Evolutionary conservation across 2,329 filamentous ascomycete species (phyloP), one percentile per base, ranked within the genome.

Genomic region (Incumbomyces delicatus): DNA sequence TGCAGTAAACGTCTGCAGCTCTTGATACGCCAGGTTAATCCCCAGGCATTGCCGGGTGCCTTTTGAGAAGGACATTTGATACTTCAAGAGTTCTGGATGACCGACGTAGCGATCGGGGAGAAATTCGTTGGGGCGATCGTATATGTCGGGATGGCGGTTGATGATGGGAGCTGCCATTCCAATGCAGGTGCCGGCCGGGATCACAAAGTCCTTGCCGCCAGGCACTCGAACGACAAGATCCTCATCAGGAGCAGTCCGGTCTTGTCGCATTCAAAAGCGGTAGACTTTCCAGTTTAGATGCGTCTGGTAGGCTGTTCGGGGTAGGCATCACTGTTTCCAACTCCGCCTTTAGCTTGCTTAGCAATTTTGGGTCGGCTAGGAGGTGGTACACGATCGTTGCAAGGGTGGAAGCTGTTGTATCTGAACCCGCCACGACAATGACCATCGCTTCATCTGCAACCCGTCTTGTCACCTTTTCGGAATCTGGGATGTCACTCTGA

Each of bases 11-110:
- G 67, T 56, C 33, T 64, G 59, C n/a, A 70, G 51, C 52, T 69
- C 67, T 0, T 65, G 63, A 27, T 63, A 58, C 1, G 66, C 66
- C 4, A 69, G 59, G 29, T 64, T 66, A 10, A 68, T 60, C 0
- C 69, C 69, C 11, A 72, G 52, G 50, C 69, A 73, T 10, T 56
- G 55, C 12, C 69, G 57, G 3, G 63, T 64, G 1, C 71, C 70
- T 32, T 63, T 63, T 2, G 62, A 60, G 48, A 71, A 71, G 1
- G 58, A 59, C 4, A 70, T 62, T 40, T 68, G 60, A 48, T 65
- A 70, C 27, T 61, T 60, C n/a, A 65, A 63, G 5, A 67, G 53
- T 16, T 50, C 49, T 2, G 3, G 63, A 61, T 17, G 60, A 53
- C 2, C 57, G 52, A 8, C 56, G 67, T 68, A 71, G 29, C 68